A percentile compares a stretch with the other conserved stretches of the same genome.
Evolutionary conservation across 2,329 filamentous ascomycete genomes (phyloP).

Genomic region (Fusarium xyrophilum): DNA sequence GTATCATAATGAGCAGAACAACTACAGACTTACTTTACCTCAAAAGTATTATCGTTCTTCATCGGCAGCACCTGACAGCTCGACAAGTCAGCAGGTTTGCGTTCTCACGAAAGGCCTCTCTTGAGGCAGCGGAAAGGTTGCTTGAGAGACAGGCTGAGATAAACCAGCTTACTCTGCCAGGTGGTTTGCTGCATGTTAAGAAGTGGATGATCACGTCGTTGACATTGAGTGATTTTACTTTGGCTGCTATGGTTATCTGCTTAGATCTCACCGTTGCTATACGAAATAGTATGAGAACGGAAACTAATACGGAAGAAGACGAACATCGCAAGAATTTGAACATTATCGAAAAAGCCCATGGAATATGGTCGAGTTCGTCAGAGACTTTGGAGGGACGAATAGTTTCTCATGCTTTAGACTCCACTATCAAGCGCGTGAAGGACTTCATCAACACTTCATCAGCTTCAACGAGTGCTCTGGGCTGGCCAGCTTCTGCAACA

Average conservation of each 20-base stretch:
- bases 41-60: conserved; percentile 45
- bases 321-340: background rate
- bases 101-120: conserved; percentile 34
- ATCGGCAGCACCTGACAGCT: conserved; percentile 40
- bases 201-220: conserved; percentile 55
- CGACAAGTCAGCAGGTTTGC: conserved; percentile 16
- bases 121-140: conserved; percentile 39
- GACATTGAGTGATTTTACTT: conserved; percentile 56
- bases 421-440: conserved; percentile 27
- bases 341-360: conserved; percentile 28
- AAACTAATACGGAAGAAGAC: fast-evolving
- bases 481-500: background rate
- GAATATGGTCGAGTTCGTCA: conserved; percentile 31
- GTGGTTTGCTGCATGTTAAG: conserved; percentile 53
- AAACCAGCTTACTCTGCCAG: conserved; percentile 47
- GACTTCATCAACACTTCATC: background rate
- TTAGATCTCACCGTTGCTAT: conserved; percentile 44
- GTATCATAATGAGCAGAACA: conserved; percentile 38
- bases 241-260: conserved; percentile 60
- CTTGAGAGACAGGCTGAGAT: conserved; percentile 43
- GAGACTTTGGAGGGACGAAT: conserved; percentile 29
- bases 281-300: background rate
- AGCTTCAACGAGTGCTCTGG: fast-evolving
- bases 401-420: conserved; percentile 28
- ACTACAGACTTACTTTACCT: conserved; percentile 44